Evolutionary conservation across 225 moss, liverwort and hornwort genomes (phyloP).

Genomic region (Marchantia paleacea): DNA sequence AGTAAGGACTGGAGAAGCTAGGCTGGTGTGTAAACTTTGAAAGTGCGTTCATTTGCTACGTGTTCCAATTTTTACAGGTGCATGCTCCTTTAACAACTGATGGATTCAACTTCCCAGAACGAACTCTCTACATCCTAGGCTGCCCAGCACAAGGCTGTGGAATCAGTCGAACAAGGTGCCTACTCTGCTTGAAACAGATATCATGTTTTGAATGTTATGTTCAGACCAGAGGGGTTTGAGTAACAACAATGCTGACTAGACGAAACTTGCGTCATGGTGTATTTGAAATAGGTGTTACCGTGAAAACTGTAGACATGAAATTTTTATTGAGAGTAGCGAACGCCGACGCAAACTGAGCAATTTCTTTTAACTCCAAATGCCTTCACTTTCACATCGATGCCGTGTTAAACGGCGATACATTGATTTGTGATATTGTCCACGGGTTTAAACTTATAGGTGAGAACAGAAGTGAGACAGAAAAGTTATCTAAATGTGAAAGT

Average conservation of each 20-base stretch:
- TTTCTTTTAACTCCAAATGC: neutral
- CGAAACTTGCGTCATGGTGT: neutral
- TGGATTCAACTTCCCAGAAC: constrained; percentile 61
- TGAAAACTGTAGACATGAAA: neutral
- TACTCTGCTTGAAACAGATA: neutral
- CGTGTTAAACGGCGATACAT: neutral
- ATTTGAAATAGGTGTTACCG: neutral
- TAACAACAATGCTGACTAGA: neutral
- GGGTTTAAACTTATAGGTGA: too few relatives aligned
- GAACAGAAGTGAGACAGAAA: too few relatives aligned
- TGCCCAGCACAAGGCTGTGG: constrained; percentile 82
- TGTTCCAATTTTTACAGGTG: constrained; percentile 41
- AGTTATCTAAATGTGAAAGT: too few relatives aligned
- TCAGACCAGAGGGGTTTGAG: neutral
- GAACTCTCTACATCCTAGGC: constrained; percentile 78
- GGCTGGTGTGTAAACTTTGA: too few relatives aligned
- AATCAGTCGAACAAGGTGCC: constrained; percentile 56
- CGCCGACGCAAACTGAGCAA: neutral
- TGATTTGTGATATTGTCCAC: neutral
- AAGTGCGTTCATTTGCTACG: too few relatives aligned
- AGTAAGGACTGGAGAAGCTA: too few relatives aligned
- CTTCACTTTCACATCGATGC: neutral
- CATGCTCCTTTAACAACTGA: constrained; percentile 77
- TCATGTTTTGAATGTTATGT: neutral
- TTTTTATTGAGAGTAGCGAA: neutral